Percentiles rank a stretch among this genome's conserved stretches.
Evolutionary conservation across 306 rosid species (phyloP).

Genomic region (Astragalus membranaceus): DNA sequence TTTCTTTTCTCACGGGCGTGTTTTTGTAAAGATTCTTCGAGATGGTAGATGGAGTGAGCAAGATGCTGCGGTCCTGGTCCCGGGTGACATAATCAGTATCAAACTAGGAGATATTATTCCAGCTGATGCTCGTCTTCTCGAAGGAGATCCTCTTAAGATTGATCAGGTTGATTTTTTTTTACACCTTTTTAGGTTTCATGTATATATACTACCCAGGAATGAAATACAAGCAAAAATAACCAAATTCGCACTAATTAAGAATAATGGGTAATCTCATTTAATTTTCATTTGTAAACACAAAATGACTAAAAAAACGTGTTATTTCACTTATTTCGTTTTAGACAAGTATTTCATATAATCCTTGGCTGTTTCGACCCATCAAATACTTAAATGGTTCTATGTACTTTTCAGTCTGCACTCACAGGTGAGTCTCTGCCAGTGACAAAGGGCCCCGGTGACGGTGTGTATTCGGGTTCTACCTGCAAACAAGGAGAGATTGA

Average conservation of each 20-base stretch:
- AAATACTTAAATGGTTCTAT: not conserved
- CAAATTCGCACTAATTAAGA: too few relatives aligned
- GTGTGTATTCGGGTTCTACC: conserved; percentile 95
- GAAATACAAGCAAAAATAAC: too few relatives aligned
- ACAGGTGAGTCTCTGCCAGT: conserved; percentile 96
- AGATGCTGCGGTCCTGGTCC: conserved; percentile 79
- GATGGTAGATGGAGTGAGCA: conserved; percentile 96
- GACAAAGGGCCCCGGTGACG: conserved; percentile 97
- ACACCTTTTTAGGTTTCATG: not conserved
- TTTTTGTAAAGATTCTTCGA: conserved; percentile 72
- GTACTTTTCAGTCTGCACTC: conserved; percentile 77
- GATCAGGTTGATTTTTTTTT: conserved; percentile 58
- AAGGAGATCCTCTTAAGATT: conserved; percentile 94
- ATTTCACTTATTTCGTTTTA: too few relatives aligned
- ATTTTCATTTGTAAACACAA: too few relatives aligned
- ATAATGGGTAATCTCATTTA: too few relatives aligned
- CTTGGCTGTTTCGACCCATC: too few relatives aligned
- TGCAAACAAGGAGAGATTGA: conserved; percentile 99
- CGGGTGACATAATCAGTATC: conserved; percentile 84
- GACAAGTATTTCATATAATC: too few relatives aligned
- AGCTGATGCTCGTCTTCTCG: conserved; percentile 96
- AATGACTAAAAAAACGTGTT: too few relatives aligned
- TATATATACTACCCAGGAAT: too few relatives aligned
- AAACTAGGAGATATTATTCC: conserved; percentile 92
- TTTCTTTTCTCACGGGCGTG: conserved; percentile 20